phyloP scores from a whole-genome alignment of 495 filamentous ascomycete species.

The Usnea hakonensis region DNA sequence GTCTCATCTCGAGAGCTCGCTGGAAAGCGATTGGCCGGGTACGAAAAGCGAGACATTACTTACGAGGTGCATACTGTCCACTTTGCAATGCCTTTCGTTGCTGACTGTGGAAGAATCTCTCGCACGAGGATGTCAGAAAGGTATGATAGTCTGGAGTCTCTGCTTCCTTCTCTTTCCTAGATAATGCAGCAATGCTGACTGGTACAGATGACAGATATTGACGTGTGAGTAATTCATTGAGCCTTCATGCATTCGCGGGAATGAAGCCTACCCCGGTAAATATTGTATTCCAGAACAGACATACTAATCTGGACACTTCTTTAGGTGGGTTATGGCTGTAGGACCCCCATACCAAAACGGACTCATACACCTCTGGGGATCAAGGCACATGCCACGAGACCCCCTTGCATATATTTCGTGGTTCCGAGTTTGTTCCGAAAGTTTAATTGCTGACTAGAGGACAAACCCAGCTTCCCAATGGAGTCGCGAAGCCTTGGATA shows the following conservation, averaged over 20 bases:
- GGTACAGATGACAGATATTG: constrained; percentile 72
- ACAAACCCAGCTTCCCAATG: constrained; percentile 61
- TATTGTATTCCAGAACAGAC: neutral
- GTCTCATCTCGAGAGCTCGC: constrained; percentile 92
- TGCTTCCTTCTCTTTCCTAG: neutral
- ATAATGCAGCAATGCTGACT: neutral
- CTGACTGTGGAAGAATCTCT: constrained; percentile 49
- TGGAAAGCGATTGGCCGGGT: constrained; percentile 84
- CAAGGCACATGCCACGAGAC: neutral
- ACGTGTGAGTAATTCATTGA: constrained; percentile 37
- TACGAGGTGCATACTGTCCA: constrained; percentile 49
- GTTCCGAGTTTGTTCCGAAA: neutral
- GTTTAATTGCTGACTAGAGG: neutral
- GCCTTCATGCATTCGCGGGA: neutral
- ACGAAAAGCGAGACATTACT: constrained; percentile 83
- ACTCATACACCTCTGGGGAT: neutral
- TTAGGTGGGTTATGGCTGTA: constrained; percentile 84
- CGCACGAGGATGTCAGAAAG: constrained; percentile 77
- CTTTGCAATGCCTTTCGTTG: neutral
- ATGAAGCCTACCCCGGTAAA: too few species aligned
- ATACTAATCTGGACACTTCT: neutral
- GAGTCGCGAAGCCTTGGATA: constrained; percentile 92
- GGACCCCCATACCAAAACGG: neutral
- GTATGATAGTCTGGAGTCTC: neutral
- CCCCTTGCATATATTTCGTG: neutral